Evolutionary conservation across 1,139 yeast genomes (phyloP).

Genomic region (Pichia sp.): DNA sequence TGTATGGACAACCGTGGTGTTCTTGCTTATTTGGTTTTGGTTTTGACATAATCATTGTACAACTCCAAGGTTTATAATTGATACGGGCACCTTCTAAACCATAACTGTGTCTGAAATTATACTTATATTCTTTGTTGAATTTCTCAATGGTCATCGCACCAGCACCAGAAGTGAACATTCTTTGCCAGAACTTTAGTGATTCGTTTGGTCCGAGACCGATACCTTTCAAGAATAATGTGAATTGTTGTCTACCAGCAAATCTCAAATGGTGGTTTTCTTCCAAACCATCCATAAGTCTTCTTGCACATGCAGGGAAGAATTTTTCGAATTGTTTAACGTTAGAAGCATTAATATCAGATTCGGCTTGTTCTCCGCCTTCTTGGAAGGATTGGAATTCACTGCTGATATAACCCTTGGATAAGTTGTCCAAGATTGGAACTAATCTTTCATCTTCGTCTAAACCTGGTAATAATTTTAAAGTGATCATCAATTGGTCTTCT

Average conservation of each 20-base stretch:
- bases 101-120: slow-evolving; percentile 84
- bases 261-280: slow-evolving; percentile 67
- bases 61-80: slow-evolving; percentile 84
- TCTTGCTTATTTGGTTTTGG: slow-evolving; percentile 70
- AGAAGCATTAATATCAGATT: slow-evolving; percentile 58
- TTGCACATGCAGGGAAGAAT: slow-evolving; percentile 86
- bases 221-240: slow-evolving; percentile 82
- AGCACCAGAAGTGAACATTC: slow-evolving; percentile 55
- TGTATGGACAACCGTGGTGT: slow-evolving; percentile 91
- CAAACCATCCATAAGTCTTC: slow-evolving; percentile 61
- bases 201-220: slow-evolving; percentile 88
- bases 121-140: slow-evolving; percentile 84
- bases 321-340: slow-evolving; percentile 55
- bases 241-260: slow-evolving; percentile 82
- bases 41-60: slow-evolving; percentile 70
- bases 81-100: slow-evolving; percentile 91
- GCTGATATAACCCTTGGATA: slow-evolving; percentile 71
- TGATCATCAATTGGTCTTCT: slow-evolving; percentile 51
- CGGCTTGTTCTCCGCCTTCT: slow-evolving; percentile 30
- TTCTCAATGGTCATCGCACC: slow-evolving; percentile 62
- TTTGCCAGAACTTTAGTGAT: slow-evolving; percentile 82
- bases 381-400: slow-evolving; percentile 46
- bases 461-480: slow-evolving; percentile 79
- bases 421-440: slow-evolving; percentile 75
- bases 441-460: slow-evolving; percentile 91